Evolutionary conservation across 352 stramenopile species (phyloP).

Genomic region (Globisporangium takayamanum): DNA sequence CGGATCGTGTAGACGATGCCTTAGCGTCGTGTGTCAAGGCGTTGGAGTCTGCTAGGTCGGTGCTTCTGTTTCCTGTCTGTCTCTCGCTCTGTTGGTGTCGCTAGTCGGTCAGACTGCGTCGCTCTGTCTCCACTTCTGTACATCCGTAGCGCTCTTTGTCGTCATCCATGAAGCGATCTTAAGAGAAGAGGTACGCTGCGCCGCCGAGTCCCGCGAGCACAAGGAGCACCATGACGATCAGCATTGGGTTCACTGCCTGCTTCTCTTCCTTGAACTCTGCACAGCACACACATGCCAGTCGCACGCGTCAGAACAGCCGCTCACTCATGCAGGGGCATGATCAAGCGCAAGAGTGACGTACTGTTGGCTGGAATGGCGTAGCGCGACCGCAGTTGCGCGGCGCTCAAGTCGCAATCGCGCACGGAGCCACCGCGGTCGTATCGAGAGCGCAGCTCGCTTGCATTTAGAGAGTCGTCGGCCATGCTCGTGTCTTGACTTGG

Average conservation of each 20-base stretch:
- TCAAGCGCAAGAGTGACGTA: slow-evolving; percentile 23
- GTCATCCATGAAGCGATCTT: not conserved
- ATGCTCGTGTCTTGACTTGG: slow-evolving; percentile 8
- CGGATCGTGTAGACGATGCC: not conserved
- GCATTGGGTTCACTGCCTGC: slow-evolving; percentile 32
- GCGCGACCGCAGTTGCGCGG: slow-evolving; percentile 64
- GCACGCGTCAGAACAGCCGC: no score
- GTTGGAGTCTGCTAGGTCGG: not conserved
- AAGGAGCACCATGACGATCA: slow-evolving; percentile 46
- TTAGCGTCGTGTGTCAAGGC: no score
- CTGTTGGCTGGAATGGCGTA: slow-evolving; percentile 81
- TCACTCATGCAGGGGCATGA: not conserved
- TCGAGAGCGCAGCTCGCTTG: slow-evolving; percentile 60
- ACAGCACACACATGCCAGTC: not conserved
- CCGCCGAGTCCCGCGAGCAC: slow-evolving; percentile 42
- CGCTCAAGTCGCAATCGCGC: slow-evolving; percentile 70
- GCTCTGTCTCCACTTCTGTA: not conserved
- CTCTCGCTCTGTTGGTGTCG: not conserved
- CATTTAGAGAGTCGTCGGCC: slow-evolving; percentile 56
- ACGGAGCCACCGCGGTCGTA: slow-evolving; percentile 72
- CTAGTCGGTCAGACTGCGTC: not conserved
- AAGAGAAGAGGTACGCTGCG: slow-evolving; percentile 48
- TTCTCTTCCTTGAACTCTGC: slow-evolving; percentile 66
- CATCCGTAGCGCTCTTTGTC: no score
- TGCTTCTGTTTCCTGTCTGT: not conserved